Base-by-base conservation (phyloP, 805 yeast genomes). In the Schwanniomyces sp. region DNA sequence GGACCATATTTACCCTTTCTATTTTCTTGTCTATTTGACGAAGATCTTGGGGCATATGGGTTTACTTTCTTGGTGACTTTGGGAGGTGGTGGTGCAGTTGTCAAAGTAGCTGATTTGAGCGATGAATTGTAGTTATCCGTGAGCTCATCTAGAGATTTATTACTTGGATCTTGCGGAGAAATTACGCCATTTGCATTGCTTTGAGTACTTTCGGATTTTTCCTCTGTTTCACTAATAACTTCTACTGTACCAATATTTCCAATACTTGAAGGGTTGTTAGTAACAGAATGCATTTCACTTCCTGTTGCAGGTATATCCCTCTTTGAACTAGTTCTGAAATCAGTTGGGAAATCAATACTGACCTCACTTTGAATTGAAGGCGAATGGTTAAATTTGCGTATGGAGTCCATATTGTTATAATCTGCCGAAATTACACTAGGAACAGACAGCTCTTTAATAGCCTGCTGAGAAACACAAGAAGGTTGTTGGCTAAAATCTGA, bases 41-140 rank as follows among this genome's bases (percentile, higher is more conserved):
- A 57, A 7, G 58, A 62, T 32, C 36, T 32, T 18, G 75, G 75
- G 7, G 75, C 75, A 50, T 71, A 72, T 4, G 75, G 75, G 45
- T 71, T 71, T 11, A 46, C 49, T 37, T 51, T 50, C 21, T 32
- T 32, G 2, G 36, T 4, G 4, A 18, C 7, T 32, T n/a, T n/a
- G n/a, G 7, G 14, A 7, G 9, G 14, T 3, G 36, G 9, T 7
- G 36, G 21, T 9, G 21, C 21, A 4, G 36, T 6, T 2, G 36
- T 17, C 17, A 32, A 14, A 6, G 25, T 5, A 12, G 25, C 28
- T 5, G 42, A n/a, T 5, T n/a, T 27, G 24, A 16, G 2, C 16
- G 25, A 24, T 16, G 16, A 17, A 16, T 28, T 40, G n/a, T 29
- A 5, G 12, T n/a, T 16, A 21, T 34, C 40, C 7, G 5, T 16